Percentiles rank a stretch among this genome's conserved stretches.
Evolutionary conservation across 2,329 filamentous ascomycete genomes (phyloP).

Genomic region (Aspergillus quadrilineatus): DNA sequence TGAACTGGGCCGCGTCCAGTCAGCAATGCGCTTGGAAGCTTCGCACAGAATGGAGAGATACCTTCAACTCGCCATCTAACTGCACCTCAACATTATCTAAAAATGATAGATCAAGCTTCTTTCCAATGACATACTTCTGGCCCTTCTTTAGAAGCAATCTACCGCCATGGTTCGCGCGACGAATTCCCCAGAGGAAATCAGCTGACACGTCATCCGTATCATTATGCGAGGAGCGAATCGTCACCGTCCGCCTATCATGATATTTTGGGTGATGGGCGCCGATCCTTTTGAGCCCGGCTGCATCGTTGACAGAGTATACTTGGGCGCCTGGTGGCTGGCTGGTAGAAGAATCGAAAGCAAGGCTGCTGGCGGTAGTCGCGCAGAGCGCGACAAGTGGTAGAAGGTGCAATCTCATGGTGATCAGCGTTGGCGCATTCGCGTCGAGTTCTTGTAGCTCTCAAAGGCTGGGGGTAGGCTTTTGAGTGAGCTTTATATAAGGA

Average conservation of each 20-base stretch:
- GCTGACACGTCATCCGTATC: constrained; percentile 58
- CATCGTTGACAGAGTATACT: constrained; percentile 26
- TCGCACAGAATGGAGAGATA: background rate
- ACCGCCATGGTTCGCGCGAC: constrained; percentile 59
- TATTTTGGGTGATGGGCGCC: constrained; percentile 28
- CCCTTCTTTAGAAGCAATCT: constrained; percentile 55
- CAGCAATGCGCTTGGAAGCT: background rate
- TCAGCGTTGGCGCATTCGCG: background rate
- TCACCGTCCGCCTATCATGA: constrained; percentile 46
- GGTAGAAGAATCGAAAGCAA: constrained; percentile 21
- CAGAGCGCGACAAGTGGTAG: constrained; percentile 23
- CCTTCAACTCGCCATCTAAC: constrained; percentile 58
- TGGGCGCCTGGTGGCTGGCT: constrained; percentile 21
- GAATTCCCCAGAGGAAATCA: constrained; percentile 56
- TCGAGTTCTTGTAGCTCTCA: background rate
- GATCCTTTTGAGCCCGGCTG: constrained; percentile 18
- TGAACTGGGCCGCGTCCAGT: constrained; percentile 35
- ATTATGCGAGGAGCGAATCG: constrained; percentile 53
- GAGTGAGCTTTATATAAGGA: constrained; percentile 3
- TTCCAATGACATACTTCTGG: constrained; percentile 58
- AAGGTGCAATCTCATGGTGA: constrained; percentile 23
- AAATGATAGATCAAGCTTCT: constrained; percentile 59
- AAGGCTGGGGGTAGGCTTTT: background rate
- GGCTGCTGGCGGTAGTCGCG: constrained; percentile 18
- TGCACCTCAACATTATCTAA: constrained; percentile 58